Percentiles rank a stretch among this genome's conserved stretches.
Evolutionary conservation across 176 grass and related monocot genomes (phyloP).

Genomic region (Phyllostachys edulis): DNA sequence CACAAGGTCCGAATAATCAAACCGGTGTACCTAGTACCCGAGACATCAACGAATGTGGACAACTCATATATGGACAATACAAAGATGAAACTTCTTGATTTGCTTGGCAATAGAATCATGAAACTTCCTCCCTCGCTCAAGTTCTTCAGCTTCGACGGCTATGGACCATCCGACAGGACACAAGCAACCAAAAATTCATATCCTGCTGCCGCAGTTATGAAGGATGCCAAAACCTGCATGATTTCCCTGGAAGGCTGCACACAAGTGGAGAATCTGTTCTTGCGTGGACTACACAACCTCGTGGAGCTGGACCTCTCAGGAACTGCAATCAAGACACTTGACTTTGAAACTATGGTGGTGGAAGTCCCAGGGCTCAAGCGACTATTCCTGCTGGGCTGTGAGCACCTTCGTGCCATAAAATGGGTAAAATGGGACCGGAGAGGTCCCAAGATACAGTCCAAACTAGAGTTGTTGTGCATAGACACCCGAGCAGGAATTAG

Average conservation of each 20-base stretch:
- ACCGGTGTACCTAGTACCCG: neutral
- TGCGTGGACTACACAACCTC: neutral
- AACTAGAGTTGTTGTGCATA: neutral
- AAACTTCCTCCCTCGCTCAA: neutral
- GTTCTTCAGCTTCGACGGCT: slow-evolving; percentile 20
- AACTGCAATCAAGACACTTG: slow-evolving; percentile 15
- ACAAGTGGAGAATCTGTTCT: neutral
- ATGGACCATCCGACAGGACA: neutral
- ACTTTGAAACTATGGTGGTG: slow-evolving; percentile 5
- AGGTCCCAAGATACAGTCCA: too few relatives aligned
- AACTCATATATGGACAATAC: neutral
- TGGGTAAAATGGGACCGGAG: rapidly evolving
- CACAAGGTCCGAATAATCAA: neutral
- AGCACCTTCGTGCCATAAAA: neutral
- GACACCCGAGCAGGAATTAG: neutral
- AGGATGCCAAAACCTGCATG: too few relatives aligned
- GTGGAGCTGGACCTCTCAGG: slow-evolving; percentile 8
- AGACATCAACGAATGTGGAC: neutral
- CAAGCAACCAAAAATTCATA: too few relatives aligned
- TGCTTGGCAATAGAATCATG: neutral
- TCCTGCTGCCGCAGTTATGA: too few relatives aligned
- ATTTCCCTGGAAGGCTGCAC: slow-evolving; percentile 16
- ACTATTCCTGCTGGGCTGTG: neutral
- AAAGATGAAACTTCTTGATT: neutral
- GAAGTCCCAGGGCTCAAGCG: neutral